These are phyloP conservation scores for Phytophthora europaea DNA, from an alignment of 352 stramenopile species.

Conservation along the genomic window DNA sequence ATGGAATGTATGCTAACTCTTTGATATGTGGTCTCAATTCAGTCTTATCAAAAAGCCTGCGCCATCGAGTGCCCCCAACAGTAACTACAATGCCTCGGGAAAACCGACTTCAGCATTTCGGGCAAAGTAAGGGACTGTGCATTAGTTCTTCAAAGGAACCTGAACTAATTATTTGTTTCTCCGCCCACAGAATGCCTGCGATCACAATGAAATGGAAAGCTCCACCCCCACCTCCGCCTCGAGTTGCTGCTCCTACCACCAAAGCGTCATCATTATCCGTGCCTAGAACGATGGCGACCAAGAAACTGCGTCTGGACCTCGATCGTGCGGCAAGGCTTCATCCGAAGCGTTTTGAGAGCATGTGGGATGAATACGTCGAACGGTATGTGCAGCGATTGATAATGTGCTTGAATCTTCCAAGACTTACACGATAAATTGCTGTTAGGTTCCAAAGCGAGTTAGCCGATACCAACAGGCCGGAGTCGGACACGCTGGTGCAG, in stretches of 20 bases:
- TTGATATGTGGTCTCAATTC: not conserved
- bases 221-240: slow-evolving; percentile 19
- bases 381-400: slow-evolving; percentile 41
- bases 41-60: slow-evolving; percentile 33
- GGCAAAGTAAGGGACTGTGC: slow-evolving; percentile 22
- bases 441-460: slow-evolving; percentile 46
- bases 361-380: slow-evolving; percentile 84
- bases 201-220: slow-evolving; percentile 79
- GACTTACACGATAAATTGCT: not conserved
- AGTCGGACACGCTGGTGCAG: slow-evolving; percentile 44
- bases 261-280: slow-evolving; percentile 24
- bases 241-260: slow-evolving; percentile 1
- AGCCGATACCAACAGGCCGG: slow-evolving; percentile 22
- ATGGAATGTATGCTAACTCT: not conserved
- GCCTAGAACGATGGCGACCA: slow-evolving; percentile 17
- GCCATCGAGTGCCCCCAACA: not conserved
- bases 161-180: not conserved
- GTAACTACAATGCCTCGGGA: not conserved
- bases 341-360: slow-evolving; percentile 75
- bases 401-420: not conserved
- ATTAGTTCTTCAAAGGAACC: not conserved
- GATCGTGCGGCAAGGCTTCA: slow-evolving; percentile 57
- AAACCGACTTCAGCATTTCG: slow-evolving; percentile 14
- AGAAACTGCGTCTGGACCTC: slow-evolving; percentile 43
- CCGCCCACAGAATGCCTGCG: slow-evolving; percentile 55